Base-by-base conservation (phyloP, 2,329 filamentous ascomycete genomes). In the Diaporthe vaccinii region DNA sequence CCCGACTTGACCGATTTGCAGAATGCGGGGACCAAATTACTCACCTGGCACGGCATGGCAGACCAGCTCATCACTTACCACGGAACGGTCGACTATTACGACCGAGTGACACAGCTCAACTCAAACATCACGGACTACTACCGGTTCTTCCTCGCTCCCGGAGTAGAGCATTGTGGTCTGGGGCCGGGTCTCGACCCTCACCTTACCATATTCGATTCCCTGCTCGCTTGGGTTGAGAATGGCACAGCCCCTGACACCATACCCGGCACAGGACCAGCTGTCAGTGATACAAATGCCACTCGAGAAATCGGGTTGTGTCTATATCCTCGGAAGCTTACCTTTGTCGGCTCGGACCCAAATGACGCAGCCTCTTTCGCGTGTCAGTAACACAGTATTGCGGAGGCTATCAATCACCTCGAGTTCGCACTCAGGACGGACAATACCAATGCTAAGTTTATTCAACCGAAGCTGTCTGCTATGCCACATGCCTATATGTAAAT, bases 81-180 rank as follows among this genome's bases (percentile, higher is more conserved):
- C 22, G 81, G 80, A 2, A 82, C 82, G 3, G 75, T 80, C 9
- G 74, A 81, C 39, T 86, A 84, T 77, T 83, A 82, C 69, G 70
- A 82, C 39, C 79, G 78, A n/a, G 83, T 83, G 0, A 72, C 77
- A 10, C 75, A 80, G 4, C 84, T 83, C 0, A 86, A 89, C 83
- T 79, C 76, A 34, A 69, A 77, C 41, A 84, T 86, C 49, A 86
- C 84, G 1, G 86, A 87, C 15, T 88, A 89, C 78, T 91, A 89
- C 81, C 80, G 84, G 1, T 83, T 89, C 78, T 90, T 90, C 79
- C 80, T 83, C 5, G 84, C 89, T 4, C 87, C 88, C 0, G 89
- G 88, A 1, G 86, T 90, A 82, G 82, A 80, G 4, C 89, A 91
- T 78, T 91, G 89, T 74, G 81, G 75, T 82, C 82, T 9, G 81